These are phyloP conservation scores for Fimicolochytrium jonesii DNA, from an alignment of 192 early-diverging fungal genomes.

Conservation along the genomic window DNA sequence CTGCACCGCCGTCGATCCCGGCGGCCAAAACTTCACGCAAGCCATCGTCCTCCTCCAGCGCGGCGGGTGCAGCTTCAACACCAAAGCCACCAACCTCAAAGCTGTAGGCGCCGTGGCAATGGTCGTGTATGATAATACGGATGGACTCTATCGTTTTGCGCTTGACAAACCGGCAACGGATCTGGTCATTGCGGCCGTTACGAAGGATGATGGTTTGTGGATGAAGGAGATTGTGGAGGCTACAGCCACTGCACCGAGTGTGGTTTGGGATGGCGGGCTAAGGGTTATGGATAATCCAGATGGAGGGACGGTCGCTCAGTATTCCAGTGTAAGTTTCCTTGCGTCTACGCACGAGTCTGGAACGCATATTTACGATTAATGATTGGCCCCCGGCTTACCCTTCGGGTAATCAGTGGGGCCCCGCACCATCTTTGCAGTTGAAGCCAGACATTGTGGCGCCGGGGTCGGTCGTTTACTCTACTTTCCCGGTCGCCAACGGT, in stretches of 20 bases:
- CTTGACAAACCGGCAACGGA: background rate
- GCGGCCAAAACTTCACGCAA: background rate
- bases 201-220: background rate
- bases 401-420: slow-evolving; percentile 8
- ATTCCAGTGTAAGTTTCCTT: background rate
- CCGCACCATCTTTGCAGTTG: background rate
- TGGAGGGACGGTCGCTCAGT: background rate
- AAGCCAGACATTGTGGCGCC: background rate
- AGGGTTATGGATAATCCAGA: slow-evolving; percentile 3
- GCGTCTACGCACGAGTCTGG: no score
- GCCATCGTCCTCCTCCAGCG: background rate
- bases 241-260: no score
- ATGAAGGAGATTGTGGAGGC: background rate
- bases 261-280: background rate
- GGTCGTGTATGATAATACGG: background rate
- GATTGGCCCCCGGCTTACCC: no score
- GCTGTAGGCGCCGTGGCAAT: slow-evolving; percentile 1
- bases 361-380: no score
- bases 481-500: background rate
- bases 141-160: background rate
- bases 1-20: background rate
- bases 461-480: background rate
- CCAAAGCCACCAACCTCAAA: background rate
- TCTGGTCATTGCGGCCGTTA: background rate
- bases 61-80: slow-evolving; percentile 1